Base-by-base conservation (phyloP, 768 basidiomycete genomes). In the Russula brevipes region DNA sequence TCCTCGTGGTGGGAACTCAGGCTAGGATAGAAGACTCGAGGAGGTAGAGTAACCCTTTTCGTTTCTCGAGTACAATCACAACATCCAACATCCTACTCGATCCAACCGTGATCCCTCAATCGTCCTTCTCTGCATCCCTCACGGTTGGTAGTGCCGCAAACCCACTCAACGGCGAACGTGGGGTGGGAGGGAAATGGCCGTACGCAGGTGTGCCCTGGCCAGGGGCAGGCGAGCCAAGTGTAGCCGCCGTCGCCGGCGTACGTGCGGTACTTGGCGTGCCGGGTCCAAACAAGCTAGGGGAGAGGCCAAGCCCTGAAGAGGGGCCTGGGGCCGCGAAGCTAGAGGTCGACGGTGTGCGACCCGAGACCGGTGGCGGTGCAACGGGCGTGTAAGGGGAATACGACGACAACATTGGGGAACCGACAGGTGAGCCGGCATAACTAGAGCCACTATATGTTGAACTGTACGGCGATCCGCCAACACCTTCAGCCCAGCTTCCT, bases 401-500 rank as follows among this genome's bases (percentile, higher is more conserved):
- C 0, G 73, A 68, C 0, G 73, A 68, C 54, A 76, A 73, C 5
- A 71, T 68, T 5, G 72, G 70, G 1, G 75, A 68, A 8, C 65
- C 57, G 3, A n/a, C 66, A 0, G 79, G 76, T 0, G 80, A 77
- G 49, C 68, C 70, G 33, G 73, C 71, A 59, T 77, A 76, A 57
- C 72, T 66, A 31, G 69, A 59, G 4, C 57, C 57, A 14, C 30
- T 50, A 17, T 55, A 60, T 41, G 49, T 51, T n/a, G 65, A 49
- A 5, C 39, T 4, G 63, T 80, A 72, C 2, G 79, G 78, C 35
- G 74, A 74, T 12, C 52, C 52, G 1, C 36, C 59, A n/a, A 76
- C 75, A 45, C 82, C 81, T 44, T 88, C 87, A 55, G 83, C 76
- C 71, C 66, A 87, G 78, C 4, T 79, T 75, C 0, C 76, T 77